phyloP scores from a whole-genome alignment of 257 asterid genomes.

The Solanum boliviense region DNA sequence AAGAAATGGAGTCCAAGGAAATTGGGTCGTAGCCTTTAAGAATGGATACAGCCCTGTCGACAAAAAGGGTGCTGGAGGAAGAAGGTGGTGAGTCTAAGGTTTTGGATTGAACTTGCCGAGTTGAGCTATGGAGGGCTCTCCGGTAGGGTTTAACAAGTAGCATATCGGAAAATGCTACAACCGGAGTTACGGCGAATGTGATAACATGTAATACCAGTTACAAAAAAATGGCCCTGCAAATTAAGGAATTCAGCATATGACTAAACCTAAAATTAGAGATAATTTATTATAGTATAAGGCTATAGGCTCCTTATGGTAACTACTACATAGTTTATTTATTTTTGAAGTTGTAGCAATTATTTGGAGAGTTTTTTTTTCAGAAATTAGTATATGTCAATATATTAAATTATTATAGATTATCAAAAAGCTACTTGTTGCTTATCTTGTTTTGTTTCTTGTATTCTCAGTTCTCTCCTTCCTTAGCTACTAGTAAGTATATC shows the following conservation, averaged over 20 bases:
- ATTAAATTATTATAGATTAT: neutral
- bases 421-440: neutral
- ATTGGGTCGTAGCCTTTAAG: slow-evolving; percentile 44
- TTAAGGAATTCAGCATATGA: neutral
- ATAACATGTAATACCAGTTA: neutral
- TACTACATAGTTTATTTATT: neutral
- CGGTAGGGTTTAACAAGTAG: slow-evolving; percentile 22
- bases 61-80: slow-evolving; percentile 30
- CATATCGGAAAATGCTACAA: slow-evolving; percentile 26
- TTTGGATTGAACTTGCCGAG: slow-evolving; percentile 1
- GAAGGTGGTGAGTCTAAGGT: slow-evolving; percentile 10
- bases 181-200: neutral
- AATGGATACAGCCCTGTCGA: slow-evolving; percentile 41
- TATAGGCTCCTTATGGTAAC: no score
- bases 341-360: neutral
- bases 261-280: neutral
- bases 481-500: neutral
- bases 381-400: neutral
- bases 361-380: neutral
- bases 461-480: neutral
- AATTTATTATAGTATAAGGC: neutral
- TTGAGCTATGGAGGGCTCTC: slow-evolving; percentile 27
- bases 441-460: neutral
- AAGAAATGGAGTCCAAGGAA: slow-evolving; percentile 33
- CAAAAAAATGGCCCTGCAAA: neutral